A percentile compares a stretch with the other conserved stretches of the same genome.
These are phyloP conservation scores for Aspergillus campestris DNA, from an alignment of 495 filamentous ascomycete species.

Conservation along the genomic window DNA sequence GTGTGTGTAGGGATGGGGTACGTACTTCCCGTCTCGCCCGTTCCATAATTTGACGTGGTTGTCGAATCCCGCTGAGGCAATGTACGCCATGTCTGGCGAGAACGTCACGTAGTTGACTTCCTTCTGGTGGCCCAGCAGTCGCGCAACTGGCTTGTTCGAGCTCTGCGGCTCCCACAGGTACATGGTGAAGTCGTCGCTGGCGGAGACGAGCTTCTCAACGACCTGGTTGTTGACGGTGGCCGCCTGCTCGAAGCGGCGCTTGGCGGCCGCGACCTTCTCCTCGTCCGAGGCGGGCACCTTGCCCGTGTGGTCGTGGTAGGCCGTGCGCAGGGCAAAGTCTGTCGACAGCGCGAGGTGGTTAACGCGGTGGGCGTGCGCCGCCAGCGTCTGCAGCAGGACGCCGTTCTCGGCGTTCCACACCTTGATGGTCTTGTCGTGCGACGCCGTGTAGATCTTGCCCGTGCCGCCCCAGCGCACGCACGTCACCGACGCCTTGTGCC, in stretches of 20 bases:
- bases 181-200: conserved; percentile 93
- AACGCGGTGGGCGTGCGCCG: conserved; percentile 85
- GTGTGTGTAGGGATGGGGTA: conserved; percentile 2
- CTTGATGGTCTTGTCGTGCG: conserved; percentile 91
- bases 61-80: conserved; percentile 85
- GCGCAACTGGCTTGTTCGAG: conserved; percentile 75
- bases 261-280: conserved; percentile 66
- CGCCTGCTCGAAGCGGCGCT: conserved; percentile 79
- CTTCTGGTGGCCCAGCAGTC: conserved; percentile 89
- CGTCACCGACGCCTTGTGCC: conserved; percentile 79
- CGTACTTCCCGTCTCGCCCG: conserved; percentile 55
- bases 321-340: conserved; percentile 81
- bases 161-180: conserved; percentile 85
- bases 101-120: conserved; percentile 93
- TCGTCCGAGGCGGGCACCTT: conserved; percentile 58
- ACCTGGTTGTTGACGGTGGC: conserved; percentile 71
- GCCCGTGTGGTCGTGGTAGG: conserved; percentile 77
- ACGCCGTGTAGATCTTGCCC: conserved; percentile 75
- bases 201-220: conserved; percentile 80
- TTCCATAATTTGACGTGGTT: conserved; percentile 89
- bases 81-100: conserved; percentile 76
- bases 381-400: conserved; percentile 68
- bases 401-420: conserved; percentile 80
- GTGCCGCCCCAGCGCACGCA: conserved; percentile 94
- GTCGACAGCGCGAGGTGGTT: conserved; percentile 95